A percentile compares a stretch with the other conserved stretches of the same genome.
Conservation (phyloP, 2,329 filamentous ascomycete genomes). For the Alternaria alternata region DNA sequence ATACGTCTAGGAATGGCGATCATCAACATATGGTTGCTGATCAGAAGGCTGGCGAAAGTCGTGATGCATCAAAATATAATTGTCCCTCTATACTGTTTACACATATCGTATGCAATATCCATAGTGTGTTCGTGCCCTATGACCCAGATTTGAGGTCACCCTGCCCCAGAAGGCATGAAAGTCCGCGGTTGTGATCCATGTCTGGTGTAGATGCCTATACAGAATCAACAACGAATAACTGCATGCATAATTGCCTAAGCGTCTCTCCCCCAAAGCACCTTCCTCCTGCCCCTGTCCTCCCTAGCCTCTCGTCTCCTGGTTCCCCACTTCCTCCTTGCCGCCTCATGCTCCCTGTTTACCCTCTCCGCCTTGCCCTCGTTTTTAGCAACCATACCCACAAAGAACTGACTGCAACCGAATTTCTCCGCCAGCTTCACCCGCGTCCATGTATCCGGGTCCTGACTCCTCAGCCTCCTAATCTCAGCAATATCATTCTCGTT, state of each 20-base stretch:
- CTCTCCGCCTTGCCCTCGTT: constrained; percentile 51
- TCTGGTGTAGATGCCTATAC: neutral
- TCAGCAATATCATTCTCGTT: constrained; percentile 64
- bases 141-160: neutral
- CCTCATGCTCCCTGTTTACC: constrained; percentile 60
- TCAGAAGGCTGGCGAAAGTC: neutral
- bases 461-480: constrained; percentile 63
- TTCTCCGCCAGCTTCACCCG: constrained; percentile 66
- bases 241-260: constrained; percentile 44
- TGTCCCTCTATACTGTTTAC: neutral
- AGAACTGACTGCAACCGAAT: constrained; percentile 69
- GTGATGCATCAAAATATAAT: neutral
- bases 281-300: constrained; percentile 67
- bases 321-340: constrained; percentile 68
- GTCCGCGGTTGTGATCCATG: neutral
- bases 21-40: neutral
- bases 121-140: neutral
- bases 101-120: neutral
- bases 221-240: neutral
- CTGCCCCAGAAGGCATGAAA: neutral
- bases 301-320: constrained; percentile 65
- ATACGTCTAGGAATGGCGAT: neutral
- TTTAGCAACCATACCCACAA: constrained; percentile 67
- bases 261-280: constrained; percentile 68
- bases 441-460: constrained; percentile 68